Conservation (phyloP, 2,329 filamentous ascomycete species). For the Spiromastix sp. region DNA sequence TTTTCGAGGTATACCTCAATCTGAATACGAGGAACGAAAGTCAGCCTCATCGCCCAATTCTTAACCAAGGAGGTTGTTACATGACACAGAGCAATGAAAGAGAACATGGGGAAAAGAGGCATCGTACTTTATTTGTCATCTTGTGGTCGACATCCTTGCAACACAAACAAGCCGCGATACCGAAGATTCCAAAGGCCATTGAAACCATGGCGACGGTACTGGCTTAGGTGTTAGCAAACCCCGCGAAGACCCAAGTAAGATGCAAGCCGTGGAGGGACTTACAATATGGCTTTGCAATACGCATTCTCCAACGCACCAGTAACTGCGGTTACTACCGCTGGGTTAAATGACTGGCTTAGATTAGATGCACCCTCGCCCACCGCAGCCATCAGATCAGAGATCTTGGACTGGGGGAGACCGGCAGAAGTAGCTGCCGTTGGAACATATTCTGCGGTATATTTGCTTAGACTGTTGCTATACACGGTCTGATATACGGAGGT, state of each 20-base stretch:
- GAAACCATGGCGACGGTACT: constrained; percentile 20
- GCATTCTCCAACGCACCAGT: constrained; percentile 14
- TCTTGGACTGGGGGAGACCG: constrained; percentile 22
- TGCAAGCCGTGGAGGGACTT: constrained; percentile 18
- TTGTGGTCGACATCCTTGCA: constrained; percentile 24
- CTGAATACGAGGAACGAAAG: not conserved
- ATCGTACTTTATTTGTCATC: constrained; percentile 25
- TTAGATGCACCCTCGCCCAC: no score
- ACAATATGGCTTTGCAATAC: constrained; percentile 14
- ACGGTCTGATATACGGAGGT: constrained; percentile 34
- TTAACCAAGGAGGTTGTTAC: no score
- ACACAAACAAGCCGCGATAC: constrained; percentile 19
- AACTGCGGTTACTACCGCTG: constrained; percentile 13
- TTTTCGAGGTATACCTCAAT: constrained; percentile 5
- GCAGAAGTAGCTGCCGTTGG: constrained; percentile 25
- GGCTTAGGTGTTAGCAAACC: not conserved
- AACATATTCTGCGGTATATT: constrained; percentile 22
- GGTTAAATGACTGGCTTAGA: constrained; percentile 11
- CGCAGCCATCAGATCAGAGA: constrained; percentile 18
- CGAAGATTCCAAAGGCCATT: constrained; percentile 22
- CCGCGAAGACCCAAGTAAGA: not conserved
- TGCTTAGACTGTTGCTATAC: constrained; percentile 26
- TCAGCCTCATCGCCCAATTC: no score
- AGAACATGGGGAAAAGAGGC: not conserved
- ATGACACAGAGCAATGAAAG: not conserved